Percentiles rank a stretch among this genome's conserved stretches.
Conservation (phyloP, 176 grass and related monocot species). For the Oryza meyeriana region DNA sequence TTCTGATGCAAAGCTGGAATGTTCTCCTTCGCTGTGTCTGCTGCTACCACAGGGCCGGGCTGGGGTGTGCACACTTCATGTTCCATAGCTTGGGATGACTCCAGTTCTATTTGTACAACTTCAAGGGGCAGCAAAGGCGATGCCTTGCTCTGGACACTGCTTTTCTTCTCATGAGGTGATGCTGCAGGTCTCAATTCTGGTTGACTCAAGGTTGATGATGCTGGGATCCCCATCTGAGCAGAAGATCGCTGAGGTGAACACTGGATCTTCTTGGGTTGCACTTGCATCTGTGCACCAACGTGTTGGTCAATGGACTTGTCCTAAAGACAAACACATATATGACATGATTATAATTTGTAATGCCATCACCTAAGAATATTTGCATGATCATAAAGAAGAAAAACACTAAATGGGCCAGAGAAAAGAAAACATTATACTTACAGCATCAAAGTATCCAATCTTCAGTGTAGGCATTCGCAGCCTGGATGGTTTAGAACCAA, state of each 20-base stretch:
- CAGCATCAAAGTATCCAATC: constrained; percentile 87
- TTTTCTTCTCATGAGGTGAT: background rate
- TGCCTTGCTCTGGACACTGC: background rate
- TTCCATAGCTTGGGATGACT: background rate
- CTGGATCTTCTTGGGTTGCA: constrained; percentile 21
- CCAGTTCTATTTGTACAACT: background rate
- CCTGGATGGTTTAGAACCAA: constrained; percentile 59
- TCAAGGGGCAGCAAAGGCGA: background rate
- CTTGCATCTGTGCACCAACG: constrained; percentile 1
- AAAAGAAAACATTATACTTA: constrained; percentile 32
- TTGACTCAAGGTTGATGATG: constrained; percentile 5
- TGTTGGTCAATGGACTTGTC: constrained; percentile 51
- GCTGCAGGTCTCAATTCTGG: background rate
- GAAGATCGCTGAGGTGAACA: constrained; percentile 5
- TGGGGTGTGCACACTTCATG: background rate
- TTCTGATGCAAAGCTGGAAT: constrained; percentile 22
- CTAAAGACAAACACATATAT: constrained; percentile 26
- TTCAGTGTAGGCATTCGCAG: constrained; percentile 68
- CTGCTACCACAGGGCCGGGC: background rate
- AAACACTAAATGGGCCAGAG: background rate
- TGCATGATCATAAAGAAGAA: background rate
- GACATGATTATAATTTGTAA: constrained; percentile 20
- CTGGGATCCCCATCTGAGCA: background rate
- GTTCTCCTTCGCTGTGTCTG: constrained; percentile 38
- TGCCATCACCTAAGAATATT: background rate